A percentile compares a stretch with the other conserved stretches of the same genome.
Conservation (phyloP, 73 alveolate genomes). For the Symbiodinium pilosum region DNA sequence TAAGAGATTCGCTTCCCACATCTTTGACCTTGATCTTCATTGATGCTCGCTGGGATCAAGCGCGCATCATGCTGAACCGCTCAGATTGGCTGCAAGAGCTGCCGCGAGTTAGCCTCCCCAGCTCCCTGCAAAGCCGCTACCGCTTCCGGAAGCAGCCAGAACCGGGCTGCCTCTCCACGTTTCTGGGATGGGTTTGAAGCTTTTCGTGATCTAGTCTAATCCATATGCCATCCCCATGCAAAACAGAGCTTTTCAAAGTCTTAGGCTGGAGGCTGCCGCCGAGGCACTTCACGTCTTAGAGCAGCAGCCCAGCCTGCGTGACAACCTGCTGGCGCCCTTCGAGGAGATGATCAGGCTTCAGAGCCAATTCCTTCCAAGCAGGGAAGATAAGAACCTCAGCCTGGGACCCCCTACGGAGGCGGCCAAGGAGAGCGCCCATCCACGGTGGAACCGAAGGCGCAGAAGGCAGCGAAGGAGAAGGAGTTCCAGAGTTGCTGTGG, state of each 20-base stretch:
- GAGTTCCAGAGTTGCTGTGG: too few relatives aligned
- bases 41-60: conserved; percentile 76
- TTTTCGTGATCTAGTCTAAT: too few relatives aligned
- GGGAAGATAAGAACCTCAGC: conserved; percentile 25
- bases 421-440: conserved; percentile 54
- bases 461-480: conserved; percentile 29
- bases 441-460: conserved; percentile 61
- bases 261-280: conserved; percentile 77
- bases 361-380: conserved; percentile 61
- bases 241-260: too few relatives aligned
- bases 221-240: too few relatives aligned
- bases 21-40: conserved; percentile 37
- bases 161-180: conserved; percentile 52
- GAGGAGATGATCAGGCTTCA: conserved; percentile 60
- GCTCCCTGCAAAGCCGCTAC: conserved; percentile 36
- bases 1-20: background rate
- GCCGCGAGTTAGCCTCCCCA: conserved; percentile 28
- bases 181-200: too few relatives aligned
- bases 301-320: background rate
- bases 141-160: conserved; percentile 69
- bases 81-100: conserved; percentile 37
- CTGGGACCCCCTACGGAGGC: background rate
- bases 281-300: conserved; percentile 44
- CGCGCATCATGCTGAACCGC: conserved; percentile 92
- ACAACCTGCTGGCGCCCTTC: conserved; percentile 30